phyloP scores from a whole-genome alignment of 2,329 filamentous ascomycete species.

The Neofusicoccum kwambonambiense region DNA sequence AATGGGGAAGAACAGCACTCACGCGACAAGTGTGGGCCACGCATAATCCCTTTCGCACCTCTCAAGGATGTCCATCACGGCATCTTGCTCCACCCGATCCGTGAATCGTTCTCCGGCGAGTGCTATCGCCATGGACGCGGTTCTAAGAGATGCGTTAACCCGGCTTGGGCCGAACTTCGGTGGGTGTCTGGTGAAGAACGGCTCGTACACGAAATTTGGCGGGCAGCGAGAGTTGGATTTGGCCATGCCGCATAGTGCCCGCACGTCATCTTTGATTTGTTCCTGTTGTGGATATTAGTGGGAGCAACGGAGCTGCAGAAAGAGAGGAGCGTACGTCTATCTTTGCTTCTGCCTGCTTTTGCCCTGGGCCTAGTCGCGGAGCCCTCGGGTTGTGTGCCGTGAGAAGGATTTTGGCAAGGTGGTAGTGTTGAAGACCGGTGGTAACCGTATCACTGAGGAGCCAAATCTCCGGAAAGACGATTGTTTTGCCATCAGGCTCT shows the following conservation, averaged over 20 bases:
- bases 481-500: conserved; percentile 34
- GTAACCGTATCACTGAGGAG: conserved; percentile 59
- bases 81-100: conserved; percentile 48
- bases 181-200: not conserved
- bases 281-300: conserved; percentile 31
- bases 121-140: conserved; percentile 33
- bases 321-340: conserved; percentile 41
- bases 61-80: conserved; percentile 48
- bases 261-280: conserved; percentile 49
- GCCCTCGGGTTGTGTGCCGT: conserved; percentile 56
- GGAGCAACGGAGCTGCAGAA: not conserved
- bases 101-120: conserved; percentile 51
- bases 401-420: conserved; percentile 58
- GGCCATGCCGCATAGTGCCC: conserved; percentile 59
- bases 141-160: conserved; percentile 18
- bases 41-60: conserved; percentile 52
- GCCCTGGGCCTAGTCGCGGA: conserved; percentile 47
- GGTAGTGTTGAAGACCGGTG: conserved; percentile 60
- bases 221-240: conserved; percentile 56
- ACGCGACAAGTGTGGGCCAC: conserved; percentile 52
- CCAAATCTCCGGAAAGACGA: conserved; percentile 59
- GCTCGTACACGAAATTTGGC: conserved; percentile 51
- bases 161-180: conserved; percentile 1
- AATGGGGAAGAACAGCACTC: conserved; percentile 23
- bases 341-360: conserved; percentile 38